Percentiles rank a stretch among this genome's conserved stretches.
Conservation (phyloP, 2,329 filamentous ascomycete species). For the Hirsutella rhossiliensis region DNA sequence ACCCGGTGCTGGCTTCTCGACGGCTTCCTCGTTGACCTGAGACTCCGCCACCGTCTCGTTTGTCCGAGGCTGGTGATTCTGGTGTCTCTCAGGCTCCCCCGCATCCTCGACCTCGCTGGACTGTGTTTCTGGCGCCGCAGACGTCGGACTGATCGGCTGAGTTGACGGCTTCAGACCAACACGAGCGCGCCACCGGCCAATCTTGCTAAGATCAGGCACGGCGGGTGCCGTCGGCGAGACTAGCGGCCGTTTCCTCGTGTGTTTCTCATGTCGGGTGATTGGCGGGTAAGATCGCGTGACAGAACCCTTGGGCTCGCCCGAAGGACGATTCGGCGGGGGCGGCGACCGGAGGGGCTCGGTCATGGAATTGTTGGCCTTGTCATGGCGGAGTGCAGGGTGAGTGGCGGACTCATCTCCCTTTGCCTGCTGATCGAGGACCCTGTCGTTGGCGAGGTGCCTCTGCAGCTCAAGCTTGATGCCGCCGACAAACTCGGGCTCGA, state of each 20-base stretch:
- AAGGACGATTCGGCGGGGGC: background rate
- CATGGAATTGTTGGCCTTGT: constrained; percentile 5
- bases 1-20: too few relatives aligned
- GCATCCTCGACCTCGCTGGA: background rate
- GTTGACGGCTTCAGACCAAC: constrained; percentile 11
- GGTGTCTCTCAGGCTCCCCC: background rate
- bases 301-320: constrained; percentile 10
- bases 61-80: background rate
- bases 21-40: too few relatives aligned
- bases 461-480: constrained; percentile 28
- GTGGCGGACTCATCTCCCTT: constrained; percentile 14
- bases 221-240: constrained; percentile 15
- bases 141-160: background rate
- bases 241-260: constrained; percentile 13
- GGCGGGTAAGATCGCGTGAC: constrained; percentile 22
- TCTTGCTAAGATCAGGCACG: constrained; percentile 18
- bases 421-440: constrained; percentile 13
- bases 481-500: constrained; percentile 25
- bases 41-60: background rate
- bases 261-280: constrained; percentile 20
- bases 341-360: background rate
- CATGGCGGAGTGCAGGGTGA: constrained; percentile 22
- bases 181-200: constrained; percentile 18
- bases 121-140: constrained; percentile 3
- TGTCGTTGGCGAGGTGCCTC: constrained; percentile 19